A percentile compares a stretch with the other conserved stretches of the same genome.
Conservation (phyloP, 2,329 filamentous ascomycete genomes). For the Phoma sp. region DNA sequence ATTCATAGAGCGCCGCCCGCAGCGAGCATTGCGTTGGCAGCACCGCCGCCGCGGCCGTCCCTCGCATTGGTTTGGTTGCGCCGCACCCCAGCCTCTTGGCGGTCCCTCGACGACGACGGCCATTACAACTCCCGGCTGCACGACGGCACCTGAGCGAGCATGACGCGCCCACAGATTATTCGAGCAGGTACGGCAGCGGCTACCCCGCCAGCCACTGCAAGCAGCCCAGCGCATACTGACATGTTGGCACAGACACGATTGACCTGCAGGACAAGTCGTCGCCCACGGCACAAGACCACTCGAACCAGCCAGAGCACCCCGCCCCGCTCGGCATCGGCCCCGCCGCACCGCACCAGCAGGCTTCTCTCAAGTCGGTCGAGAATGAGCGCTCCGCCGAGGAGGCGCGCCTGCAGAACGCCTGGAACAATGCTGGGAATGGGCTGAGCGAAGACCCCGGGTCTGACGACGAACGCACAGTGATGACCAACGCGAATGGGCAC, state of each 20-base stretch:
- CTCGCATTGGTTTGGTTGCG: slow-evolving; percentile 39
- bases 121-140: slow-evolving; percentile 15
- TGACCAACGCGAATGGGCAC: slow-evolving; percentile 29
- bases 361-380: slow-evolving; percentile 79
- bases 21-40: neutral
- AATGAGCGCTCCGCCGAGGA: slow-evolving; percentile 76
- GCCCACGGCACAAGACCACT: slow-evolving; percentile 85
- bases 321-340: slow-evolving; percentile 59
- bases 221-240: slow-evolving; percentile 29
- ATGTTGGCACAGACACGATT: slow-evolving; percentile 74
- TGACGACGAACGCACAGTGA: slow-evolving; percentile 59
- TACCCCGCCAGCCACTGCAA: neutral
- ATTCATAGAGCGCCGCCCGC: neutral
- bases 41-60: slow-evolving; percentile 15
- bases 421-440: slow-evolving; percentile 50
- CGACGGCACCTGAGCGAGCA: slow-evolving; percentile 48
- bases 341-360: slow-evolving; percentile 82
- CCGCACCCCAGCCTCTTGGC: slow-evolving; percentile 35
- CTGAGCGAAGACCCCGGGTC: slow-evolving; percentile 59
- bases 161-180: slow-evolving; percentile 64
- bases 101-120: slow-evolving; percentile 17
- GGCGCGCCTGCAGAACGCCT: slow-evolving; percentile 65
- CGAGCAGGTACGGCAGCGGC: slow-evolving; percentile 55
- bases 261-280: slow-evolving; percentile 86
- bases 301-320: slow-evolving; percentile 60